These are phyloP conservation scores for Ajuga chamaepitys DNA, from an alignment of 257 asterid genomes.

Conservation along the genomic window DNA sequence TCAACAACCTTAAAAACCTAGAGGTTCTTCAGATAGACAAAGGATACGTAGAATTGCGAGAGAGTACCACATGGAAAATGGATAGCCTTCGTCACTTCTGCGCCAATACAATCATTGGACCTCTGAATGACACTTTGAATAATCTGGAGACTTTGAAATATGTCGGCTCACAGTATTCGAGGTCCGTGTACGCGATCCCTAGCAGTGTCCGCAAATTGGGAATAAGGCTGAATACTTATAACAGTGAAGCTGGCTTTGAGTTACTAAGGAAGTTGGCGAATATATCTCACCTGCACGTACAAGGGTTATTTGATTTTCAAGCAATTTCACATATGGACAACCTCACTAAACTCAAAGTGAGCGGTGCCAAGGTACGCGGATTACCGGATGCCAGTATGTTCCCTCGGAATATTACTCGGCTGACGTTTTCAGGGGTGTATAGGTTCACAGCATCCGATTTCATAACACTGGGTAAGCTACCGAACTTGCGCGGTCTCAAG, in stretches of 20 bases:
- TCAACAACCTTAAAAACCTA: slow-evolving; percentile 1
- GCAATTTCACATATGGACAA: not conserved
- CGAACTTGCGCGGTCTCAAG: no score
- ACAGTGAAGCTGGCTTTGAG: not conserved
- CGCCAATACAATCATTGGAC: not conserved
- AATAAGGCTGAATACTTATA: not conserved
- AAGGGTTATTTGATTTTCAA: not conserved
- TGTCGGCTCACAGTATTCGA: not conserved
- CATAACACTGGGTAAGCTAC: no score
- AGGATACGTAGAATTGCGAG: not conserved
- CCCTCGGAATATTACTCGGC: slow-evolving; percentile 16
- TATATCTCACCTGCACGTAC: not conserved
- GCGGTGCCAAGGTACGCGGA: not conserved
- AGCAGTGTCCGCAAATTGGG: slow-evolving; percentile 2
- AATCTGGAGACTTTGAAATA: slow-evolving; percentile 18
- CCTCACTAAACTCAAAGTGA: slow-evolving; percentile 8
- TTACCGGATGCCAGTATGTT: not conserved
- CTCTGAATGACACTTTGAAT: not conserved
- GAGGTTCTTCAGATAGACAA: slow-evolving; percentile 3
- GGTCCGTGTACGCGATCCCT: not conserved
- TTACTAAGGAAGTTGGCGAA: no score
- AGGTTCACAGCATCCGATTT: no score
- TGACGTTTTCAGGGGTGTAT: no score
- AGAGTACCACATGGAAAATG: slow-evolving; percentile 5
- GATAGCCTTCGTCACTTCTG: not conserved